A percentile compares a stretch with the other conserved stretches of the same genome.
These are phyloP conservation scores for Aspergillus hiratsukae DNA, from an alignment of 2,329 filamentous ascomycete species.

Conservation along the genomic window DNA sequence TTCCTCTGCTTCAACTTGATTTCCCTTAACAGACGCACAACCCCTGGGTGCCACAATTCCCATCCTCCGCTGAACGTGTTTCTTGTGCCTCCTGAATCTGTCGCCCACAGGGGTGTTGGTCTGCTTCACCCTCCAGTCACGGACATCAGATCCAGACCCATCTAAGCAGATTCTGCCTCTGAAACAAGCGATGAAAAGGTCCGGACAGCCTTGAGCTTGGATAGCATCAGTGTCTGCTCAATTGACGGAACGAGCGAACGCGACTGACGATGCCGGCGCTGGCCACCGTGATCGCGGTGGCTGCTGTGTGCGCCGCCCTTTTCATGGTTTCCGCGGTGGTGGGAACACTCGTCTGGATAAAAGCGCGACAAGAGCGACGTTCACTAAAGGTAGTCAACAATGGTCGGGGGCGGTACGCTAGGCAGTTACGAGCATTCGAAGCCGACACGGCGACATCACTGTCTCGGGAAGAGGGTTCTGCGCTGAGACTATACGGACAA, in stretches of 20 bases:
- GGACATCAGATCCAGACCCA: background rate
- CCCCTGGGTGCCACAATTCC: constrained; percentile 7
- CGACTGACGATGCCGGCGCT: constrained; percentile 28
- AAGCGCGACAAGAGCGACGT: constrained; percentile 31
- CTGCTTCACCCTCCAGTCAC: background rate
- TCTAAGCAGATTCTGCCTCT: background rate
- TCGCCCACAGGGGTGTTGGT: background rate
- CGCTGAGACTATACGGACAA: constrained; percentile 29
- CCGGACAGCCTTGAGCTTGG: background rate
- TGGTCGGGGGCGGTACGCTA: constrained; percentile 16
- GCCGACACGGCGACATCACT: constrained; percentile 29
- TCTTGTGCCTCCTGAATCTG: constrained; percentile 4
- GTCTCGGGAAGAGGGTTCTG: constrained; percentile 28
- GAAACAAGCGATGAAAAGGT: background rate
- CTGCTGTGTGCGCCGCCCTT: constrained; percentile 30
- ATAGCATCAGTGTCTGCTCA: background rate
- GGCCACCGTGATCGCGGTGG: constrained; percentile 31
- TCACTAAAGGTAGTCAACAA: constrained; percentile 22
- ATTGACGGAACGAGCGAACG: background rate
- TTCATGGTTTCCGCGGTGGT: constrained; percentile 31
- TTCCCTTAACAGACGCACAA: constrained; percentile 29
- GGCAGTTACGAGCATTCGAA: constrained; percentile 19
- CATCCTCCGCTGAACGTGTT: constrained; percentile 8
- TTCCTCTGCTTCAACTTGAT: constrained; percentile 20
- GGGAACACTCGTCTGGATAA: constrained; percentile 31